A percentile compares a stretch with the other conserved stretches of the same genome.
These are phyloP conservation scores for Delitschia confertaspora DNA, from an alignment of 495 filamentous ascomycete genomes.

Conservation along the genomic window DNA sequence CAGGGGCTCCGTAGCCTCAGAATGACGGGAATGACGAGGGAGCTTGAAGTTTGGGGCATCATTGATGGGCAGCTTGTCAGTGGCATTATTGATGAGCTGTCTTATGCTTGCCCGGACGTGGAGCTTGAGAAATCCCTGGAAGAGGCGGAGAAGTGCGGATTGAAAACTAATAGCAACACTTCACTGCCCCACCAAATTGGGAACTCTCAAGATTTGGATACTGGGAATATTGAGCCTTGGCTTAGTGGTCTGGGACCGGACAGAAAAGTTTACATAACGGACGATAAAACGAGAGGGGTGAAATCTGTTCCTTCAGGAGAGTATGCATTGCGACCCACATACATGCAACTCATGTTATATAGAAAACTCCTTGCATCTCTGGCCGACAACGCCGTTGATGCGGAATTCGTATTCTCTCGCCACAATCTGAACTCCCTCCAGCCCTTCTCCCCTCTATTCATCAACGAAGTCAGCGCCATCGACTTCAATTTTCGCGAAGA, in stretches of 20 bases:
- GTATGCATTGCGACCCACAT: constrained; percentile 65
- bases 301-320: constrained; percentile 54
- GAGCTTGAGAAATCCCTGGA: constrained; percentile 47
- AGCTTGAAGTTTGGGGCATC: constrained; percentile 87
- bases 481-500: constrained; percentile 45
- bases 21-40: constrained; percentile 71
- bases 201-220: background rate
- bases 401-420: constrained; percentile 55
- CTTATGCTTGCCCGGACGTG: constrained; percentile 63
- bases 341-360: constrained; percentile 85
- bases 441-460: constrained; percentile 69
- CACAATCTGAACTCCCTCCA: constrained; percentile 56
- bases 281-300: constrained; percentile 74
- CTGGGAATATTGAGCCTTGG: too few relatives aligned
- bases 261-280: constrained; percentile 62
- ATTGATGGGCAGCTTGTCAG: constrained; percentile 76
- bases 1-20: constrained; percentile 72
- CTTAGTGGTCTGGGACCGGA: constrained; percentile 6
- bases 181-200: background rate
- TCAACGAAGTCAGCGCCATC: constrained; percentile 63
- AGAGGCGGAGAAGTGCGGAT: constrained; percentile 5
- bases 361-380: constrained; percentile 73
- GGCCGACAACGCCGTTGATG: constrained; percentile 60
- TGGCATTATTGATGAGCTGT: constrained; percentile 83
- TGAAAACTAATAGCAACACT: too few relatives aligned